These are phyloP conservation scores for Plasmodium inui DNA, from an alignment of 169 alveolate species.

Conservation along the genomic window DNA sequence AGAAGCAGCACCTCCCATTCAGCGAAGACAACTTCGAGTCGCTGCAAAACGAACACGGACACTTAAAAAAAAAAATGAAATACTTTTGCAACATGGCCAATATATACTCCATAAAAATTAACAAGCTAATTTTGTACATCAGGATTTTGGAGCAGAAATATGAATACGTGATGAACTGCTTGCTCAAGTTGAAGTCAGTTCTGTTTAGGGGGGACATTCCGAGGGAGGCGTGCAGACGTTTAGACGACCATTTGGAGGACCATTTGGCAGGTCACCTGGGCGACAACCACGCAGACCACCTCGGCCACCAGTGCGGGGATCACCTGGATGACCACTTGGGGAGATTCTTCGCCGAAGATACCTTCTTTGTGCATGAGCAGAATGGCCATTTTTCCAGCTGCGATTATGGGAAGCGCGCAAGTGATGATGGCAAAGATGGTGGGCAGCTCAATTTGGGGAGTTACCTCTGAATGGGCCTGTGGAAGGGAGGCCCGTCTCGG, in stretches of 20 bases:
- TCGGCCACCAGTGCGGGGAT: no score
- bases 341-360: slow-evolving; percentile 27
- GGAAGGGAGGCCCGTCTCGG: neutral
- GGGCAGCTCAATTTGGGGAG: neutral
- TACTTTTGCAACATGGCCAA: slow-evolving; percentile 19
- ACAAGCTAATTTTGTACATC: slow-evolving; percentile 24
- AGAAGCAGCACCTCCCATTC: neutral
- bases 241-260: neutral
- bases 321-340: neutral
- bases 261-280: neutral
- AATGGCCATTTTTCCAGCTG: neutral
- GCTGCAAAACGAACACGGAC: neutral
- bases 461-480: neutral
- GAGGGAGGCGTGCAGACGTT: neutral
- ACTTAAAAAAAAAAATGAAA: slow-evolving; percentile 21
- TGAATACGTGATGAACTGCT: slow-evolving; percentile 37
- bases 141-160: slow-evolving; percentile 11
- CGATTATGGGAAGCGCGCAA: neutral
- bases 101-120: slow-evolving; percentile 15
- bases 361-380: slow-evolving; percentile 32
- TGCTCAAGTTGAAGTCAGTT: slow-evolving; percentile 23
- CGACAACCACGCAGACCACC: no score
- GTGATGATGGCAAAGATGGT: neutral
- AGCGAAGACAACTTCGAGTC: slow-evolving; percentile 16
- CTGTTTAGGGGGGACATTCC: neutral